Evolutionary conservation across 768 basidiomycete species (phyloP).

Genomic region (Trametes coccinea): DNA sequence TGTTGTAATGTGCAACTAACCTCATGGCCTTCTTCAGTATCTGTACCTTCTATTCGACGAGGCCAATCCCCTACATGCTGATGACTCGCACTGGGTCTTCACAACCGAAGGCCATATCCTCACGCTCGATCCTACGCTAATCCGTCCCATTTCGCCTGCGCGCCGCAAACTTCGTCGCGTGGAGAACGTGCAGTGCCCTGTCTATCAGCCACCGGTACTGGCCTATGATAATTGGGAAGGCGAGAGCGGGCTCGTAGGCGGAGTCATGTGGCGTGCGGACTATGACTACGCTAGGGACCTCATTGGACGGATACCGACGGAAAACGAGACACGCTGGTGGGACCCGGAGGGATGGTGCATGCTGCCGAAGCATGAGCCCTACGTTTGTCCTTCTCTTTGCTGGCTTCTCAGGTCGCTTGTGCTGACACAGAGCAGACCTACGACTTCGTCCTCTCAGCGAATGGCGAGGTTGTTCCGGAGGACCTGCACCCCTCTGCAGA

Average conservation of each 20-base stretch:
- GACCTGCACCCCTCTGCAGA: conserved; percentile 67
- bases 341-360: conserved; percentile 75
- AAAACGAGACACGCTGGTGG: conserved; percentile 59
- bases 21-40: conserved; percentile 56
- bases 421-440: conserved; percentile 52
- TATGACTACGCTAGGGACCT: conserved; percentile 79
- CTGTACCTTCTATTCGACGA: conserved; percentile 92
- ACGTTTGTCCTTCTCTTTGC: conserved; percentile 47
- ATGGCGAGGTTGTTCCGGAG: conserved; percentile 56
- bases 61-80: conserved; percentile 67
- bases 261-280: conserved; percentile 73
- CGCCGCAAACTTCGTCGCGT: conserved; percentile 62
- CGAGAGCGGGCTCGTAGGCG: conserved; percentile 55
- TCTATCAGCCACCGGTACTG: conserved; percentile 52
- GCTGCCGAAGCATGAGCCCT: conserved; percentile 62
- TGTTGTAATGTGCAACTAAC: not conserved
- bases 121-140: conserved; percentile 53
- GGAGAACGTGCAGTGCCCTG: conserved; percentile 74
- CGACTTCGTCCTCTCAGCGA: conserved; percentile 75
- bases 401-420: not conserved
- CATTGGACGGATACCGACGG: conserved; percentile 52
- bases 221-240: conserved; percentile 34
- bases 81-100: conserved; percentile 87
- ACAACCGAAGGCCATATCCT: conserved; percentile 96
- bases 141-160: conserved; percentile 57